These are phyloP conservation scores for Flueggea neowawraea DNA, from an alignment of 441 rosid genomes.

Conservation along the genomic window DNA sequence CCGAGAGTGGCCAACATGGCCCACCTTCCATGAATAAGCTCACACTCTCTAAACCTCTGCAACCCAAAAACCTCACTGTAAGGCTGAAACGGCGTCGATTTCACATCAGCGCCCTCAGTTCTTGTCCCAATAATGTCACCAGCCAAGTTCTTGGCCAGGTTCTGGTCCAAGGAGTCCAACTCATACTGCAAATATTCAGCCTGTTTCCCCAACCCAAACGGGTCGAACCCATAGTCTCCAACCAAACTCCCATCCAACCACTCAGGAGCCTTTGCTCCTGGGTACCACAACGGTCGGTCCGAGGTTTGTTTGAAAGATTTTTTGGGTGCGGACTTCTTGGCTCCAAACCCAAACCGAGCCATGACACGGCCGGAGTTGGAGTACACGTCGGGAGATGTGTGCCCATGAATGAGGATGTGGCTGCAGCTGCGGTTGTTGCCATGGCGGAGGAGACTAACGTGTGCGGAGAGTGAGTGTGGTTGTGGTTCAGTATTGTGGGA, in stretches of 20 bases:
- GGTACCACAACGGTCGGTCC: conserved; percentile 87
- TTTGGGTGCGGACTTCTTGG: conserved; percentile 48
- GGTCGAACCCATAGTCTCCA: conserved; percentile 91
- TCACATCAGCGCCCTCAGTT: conserved; percentile 50
- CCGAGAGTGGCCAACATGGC: conserved; percentile 98
- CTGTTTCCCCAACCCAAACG: conserved; percentile 89
- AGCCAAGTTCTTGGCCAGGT: conserved; percentile 70
- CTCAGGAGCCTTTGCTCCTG: conserved; percentile 82
- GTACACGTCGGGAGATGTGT: conserved; percentile 56
- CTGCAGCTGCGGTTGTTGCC: conserved; percentile 64
- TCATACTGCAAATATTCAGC: conserved; percentile 90
- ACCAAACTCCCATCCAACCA: conserved; percentile 84
- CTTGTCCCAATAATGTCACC: conserved; percentile 87
- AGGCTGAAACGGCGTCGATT: conserved; percentile 88
- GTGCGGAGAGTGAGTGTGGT: not conserved
- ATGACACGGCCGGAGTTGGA: conserved; percentile 52
- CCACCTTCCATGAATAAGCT: conserved; percentile 95
- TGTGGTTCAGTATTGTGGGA: too few relatives aligned
- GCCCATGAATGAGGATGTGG: conserved; percentile 77
- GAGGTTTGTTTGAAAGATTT: conserved; percentile 33
- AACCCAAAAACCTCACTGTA: conserved; percentile 89
- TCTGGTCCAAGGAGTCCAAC: conserved; percentile 86
- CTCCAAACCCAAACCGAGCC: conserved; percentile 72
- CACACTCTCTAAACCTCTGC: conserved; percentile 90
- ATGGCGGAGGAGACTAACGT: conserved; percentile 11